Percentiles rank a stretch among this genome's conserved stretches.
phyloP scores from a whole-genome alignment of 2,329 filamentous ascomycete genomes.

The Aspergillus neoniger region DNA sequence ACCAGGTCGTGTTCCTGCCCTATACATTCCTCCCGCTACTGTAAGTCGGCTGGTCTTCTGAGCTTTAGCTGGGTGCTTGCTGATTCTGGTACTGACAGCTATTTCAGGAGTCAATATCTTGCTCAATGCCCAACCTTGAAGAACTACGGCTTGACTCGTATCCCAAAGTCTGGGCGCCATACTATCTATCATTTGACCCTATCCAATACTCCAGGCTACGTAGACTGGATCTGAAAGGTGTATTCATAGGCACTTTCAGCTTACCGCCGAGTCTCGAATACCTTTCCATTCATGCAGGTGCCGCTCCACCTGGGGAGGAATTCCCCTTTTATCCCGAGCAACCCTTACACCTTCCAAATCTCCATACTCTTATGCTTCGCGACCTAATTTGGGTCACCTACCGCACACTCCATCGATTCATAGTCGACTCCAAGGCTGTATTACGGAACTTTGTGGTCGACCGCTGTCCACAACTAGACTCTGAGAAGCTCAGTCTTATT shows the following conservation, averaged over 20 bases:
- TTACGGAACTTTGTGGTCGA: constrained; percentile 31
- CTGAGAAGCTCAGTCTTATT: constrained; percentile 17
- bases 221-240: constrained; percentile 32
- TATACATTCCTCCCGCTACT: constrained; percentile 20
- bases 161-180: constrained; percentile 23
- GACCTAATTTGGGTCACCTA: constrained; percentile 29
- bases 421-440: constrained; percentile 24
- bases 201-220: constrained; percentile 26
- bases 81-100: not conserved
- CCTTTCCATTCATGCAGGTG: constrained; percentile 31
- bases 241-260: constrained; percentile 24
- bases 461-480: constrained; percentile 27
- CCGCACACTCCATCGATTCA: constrained; percentile 17
- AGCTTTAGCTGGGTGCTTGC: not conserved
- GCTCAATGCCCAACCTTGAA: constrained; percentile 33
- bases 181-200: constrained; percentile 20
- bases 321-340: constrained; percentile 13
- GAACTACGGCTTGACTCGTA: constrained; percentile 35
- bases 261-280: constrained; percentile 34
- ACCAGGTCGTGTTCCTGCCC: constrained; percentile 17
- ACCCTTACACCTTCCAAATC: constrained; percentile 25
- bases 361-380: constrained; percentile 32
- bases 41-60: not conserved
- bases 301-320: constrained; percentile 12
- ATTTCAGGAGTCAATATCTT: constrained; percentile 16